Percentiles rank a stretch among this genome's conserved stretches.
Evolutionary conservation across 768 basidiomycete genomes (phyloP).

Genomic region (Dacryopinax primogenitus): DNA sequence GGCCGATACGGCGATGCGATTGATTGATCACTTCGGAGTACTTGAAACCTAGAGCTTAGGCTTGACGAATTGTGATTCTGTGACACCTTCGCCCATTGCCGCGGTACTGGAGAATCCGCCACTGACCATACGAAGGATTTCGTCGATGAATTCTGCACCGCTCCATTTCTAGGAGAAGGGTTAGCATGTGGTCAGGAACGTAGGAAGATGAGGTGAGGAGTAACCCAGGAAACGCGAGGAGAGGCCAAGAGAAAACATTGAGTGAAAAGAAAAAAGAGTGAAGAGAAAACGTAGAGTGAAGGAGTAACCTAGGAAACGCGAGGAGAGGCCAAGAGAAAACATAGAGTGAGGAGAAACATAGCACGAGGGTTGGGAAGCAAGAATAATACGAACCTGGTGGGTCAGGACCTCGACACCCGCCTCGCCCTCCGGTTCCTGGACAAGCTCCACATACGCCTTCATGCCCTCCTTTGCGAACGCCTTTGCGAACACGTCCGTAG

Average conservation of each 20-base stretch:
- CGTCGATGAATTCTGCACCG: conserved; percentile 86
- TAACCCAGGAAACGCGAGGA: too few relatives aligned
- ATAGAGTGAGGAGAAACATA: too few relatives aligned
- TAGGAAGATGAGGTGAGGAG: too few relatives aligned
- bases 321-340: too few relatives aligned
- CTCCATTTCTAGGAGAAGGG: conserved; percentile 53
- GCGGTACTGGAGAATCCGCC: conserved; percentile 93
- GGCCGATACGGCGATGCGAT: too few relatives aligned
- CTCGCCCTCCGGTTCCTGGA: conserved; percentile 86
- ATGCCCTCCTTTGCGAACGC: conserved; percentile 89
- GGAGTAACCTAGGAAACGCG: too few relatives aligned
- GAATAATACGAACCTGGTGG: conserved; percentile 54
- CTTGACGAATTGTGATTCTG: conserved; percentile 65
- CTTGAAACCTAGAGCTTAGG: background rate
- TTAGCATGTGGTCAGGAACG: conserved; percentile 9
- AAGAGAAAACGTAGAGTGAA: too few relatives aligned
- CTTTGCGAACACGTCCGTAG: conserved; percentile 82
- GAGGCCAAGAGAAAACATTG: too few relatives aligned
- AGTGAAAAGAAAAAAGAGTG: too few relatives aligned
- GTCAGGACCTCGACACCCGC: conserved; percentile 92
- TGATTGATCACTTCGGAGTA: too few relatives aligned
- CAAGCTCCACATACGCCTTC: conserved; percentile 95
- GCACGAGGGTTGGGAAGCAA: conserved; percentile 5
- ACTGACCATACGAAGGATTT: conserved; percentile 86
- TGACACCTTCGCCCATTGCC: conserved; percentile 98